phyloP scores from a whole-genome alignment of 73 alveolate genomes.

The Diophrys sp. region DNA sequence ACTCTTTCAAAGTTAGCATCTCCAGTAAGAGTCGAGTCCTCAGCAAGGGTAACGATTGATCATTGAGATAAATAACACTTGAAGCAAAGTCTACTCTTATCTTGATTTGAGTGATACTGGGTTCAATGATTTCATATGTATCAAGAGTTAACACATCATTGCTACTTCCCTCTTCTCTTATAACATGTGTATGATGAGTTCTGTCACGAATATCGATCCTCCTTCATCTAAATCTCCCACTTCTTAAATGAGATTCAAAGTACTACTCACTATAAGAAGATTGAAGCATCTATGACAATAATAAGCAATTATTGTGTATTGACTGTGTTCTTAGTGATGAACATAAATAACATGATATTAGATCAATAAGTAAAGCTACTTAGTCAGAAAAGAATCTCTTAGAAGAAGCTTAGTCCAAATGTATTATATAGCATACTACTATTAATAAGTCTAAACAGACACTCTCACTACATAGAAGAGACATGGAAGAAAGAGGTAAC shows the following conservation, averaged over 20 bases:
- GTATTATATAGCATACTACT: neutral
- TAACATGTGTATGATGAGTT: no score
- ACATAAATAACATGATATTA: slow-evolving; percentile 65
- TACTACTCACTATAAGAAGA: slow-evolving; percentile 21
- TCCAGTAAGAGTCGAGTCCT: no score
- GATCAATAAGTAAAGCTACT: slow-evolving; percentile 30
- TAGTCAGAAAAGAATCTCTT: neutral
- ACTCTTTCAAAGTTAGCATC: no score
- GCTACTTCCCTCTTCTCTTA: no score
- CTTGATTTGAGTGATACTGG: no score
- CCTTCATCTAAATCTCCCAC: no score
- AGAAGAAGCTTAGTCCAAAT: slow-evolving; percentile 1
- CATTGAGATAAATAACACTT: no score
- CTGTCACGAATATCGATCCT: no score
- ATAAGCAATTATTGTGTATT: slow-evolving; percentile 61
- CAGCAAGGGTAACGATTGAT: no score
- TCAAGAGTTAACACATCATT: no score
- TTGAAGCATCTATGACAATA: slow-evolving; percentile 67
- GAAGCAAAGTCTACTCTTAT: no score
- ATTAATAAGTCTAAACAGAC: neutral
- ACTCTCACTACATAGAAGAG: neutral
- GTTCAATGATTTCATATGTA: no score
- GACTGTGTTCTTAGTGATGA: slow-evolving; percentile 68
- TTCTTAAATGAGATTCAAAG: neutral
- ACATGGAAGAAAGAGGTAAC: neutral